These are phyloP conservation scores for Vigna trinervia DNA, from an alignment of 306 rosid genomes.

Conservation along the genomic window DNA sequence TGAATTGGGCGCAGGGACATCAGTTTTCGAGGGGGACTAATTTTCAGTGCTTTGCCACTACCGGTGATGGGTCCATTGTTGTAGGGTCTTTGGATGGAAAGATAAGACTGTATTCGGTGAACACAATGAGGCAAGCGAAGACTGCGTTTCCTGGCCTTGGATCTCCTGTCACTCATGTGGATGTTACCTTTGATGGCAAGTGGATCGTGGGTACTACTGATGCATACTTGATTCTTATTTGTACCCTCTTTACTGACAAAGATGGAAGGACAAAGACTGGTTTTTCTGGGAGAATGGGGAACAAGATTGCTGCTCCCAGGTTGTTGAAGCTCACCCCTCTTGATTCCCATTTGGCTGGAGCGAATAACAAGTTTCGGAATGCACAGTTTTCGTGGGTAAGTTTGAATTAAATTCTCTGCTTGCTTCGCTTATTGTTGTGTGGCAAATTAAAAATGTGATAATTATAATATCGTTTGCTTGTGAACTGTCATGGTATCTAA, in stretches of 20 bases:
- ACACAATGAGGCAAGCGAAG: constrained; percentile 90
- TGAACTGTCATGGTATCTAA: constrained; percentile 1
- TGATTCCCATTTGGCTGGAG: constrained; percentile 94
- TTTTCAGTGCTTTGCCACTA: constrained; percentile 95
- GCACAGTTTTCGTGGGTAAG: constrained; percentile 99
- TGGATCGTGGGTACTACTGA: constrained; percentile 97
- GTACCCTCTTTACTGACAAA: constrained; percentile 83
- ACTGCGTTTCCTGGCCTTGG: constrained; percentile 99
- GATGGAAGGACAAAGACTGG: constrained; percentile 90
- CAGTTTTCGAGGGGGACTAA: constrained; percentile 95
- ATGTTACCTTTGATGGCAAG: constrained; percentile 94
- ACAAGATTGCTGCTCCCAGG: constrained; percentile 90
- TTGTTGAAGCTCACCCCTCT: constrained; percentile 90
- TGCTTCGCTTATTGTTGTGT: not conserved
- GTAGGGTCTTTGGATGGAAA: constrained; percentile 97
- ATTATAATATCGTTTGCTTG: not conserved
- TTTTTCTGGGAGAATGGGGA: constrained; percentile 92
- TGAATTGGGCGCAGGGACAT: constrained; percentile 96
- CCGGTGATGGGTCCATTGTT: constrained; percentile 96
- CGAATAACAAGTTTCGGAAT: constrained; percentile 77
- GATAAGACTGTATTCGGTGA: constrained; percentile 83
- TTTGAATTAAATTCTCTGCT: not conserved
- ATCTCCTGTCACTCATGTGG: constrained; percentile 90
- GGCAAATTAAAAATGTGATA: constrained; percentile 16
- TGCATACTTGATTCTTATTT: constrained; percentile 77